These are phyloP conservation scores for Balakata baccata DNA, from an alignment of 345 rosid genomes.

Conservation along the genomic window DNA sequence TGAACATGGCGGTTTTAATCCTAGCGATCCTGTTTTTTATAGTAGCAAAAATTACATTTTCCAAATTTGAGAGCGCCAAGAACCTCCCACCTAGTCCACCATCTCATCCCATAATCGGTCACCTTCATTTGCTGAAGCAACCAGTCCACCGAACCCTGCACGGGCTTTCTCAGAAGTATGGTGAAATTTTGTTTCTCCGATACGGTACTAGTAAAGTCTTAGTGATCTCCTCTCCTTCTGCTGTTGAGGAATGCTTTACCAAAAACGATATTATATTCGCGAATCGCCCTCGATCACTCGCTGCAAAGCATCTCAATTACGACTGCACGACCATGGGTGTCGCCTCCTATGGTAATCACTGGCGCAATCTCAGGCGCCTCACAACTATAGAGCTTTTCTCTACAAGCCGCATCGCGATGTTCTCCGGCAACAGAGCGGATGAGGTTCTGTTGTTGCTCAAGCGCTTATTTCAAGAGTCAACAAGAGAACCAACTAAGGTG, in stretches of 20 bases:
- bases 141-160: not conserved
- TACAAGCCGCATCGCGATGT: not conserved
- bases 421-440: not conserved
- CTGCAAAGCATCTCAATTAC: not conserved
- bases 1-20: not conserved
- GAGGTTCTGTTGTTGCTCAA: not conserved
- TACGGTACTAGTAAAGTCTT: not conserved
- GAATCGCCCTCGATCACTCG: not conserved
- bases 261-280: not conserved
- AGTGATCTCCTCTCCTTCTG: not conserved
- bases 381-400: slow-evolving; percentile 7
- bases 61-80: not conserved
- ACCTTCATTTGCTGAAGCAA: slow-evolving; percentile 1
- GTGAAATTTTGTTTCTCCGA: not conserved
- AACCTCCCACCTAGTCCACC: slow-evolving; percentile 1
- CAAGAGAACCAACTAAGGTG: not conserved
- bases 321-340: not conserved
- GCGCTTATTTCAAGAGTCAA: not conserved
- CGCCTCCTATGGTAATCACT: slow-evolving; percentile 6
- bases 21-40: not conserved
- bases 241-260: not conserved
- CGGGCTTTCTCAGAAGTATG: not conserved
- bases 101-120: not conserved
- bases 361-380: slow-evolving; percentile 18
- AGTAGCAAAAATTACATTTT: not conserved